Evolutionary conservation across 225 moss, liverwort and hornwort genomes (phyloP).

Genomic region (Physcomitrellopsis africana): DNA sequence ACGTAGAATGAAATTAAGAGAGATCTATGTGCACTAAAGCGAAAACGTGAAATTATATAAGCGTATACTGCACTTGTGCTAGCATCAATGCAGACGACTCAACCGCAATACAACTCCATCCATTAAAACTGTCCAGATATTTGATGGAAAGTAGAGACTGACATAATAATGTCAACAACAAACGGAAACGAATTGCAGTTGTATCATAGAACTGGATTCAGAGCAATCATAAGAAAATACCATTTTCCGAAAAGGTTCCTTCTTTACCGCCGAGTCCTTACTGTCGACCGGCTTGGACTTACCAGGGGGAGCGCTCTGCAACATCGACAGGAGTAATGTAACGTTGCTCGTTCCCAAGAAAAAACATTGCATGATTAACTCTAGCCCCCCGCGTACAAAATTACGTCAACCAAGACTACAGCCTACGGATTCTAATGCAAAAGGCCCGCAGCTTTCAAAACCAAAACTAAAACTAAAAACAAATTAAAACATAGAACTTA

Average conservation of each 20-base stretch:
- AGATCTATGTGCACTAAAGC: not conserved
- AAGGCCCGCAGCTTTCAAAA: too few species aligned
- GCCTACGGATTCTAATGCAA: too few species aligned
- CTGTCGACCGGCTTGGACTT: constrained; percentile 12
- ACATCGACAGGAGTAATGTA: not conserved
- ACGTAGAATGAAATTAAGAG: not conserved
- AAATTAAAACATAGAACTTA: not conserved
- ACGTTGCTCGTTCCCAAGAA: too few species aligned
- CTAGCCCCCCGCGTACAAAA: not conserved
- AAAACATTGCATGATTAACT: too few species aligned
- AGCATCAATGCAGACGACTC: too few species aligned
- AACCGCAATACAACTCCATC: too few species aligned
- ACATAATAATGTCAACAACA: not conserved
- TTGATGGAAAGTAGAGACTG: not conserved
- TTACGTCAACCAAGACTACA: not conserved
- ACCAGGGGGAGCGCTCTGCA: constrained; percentile 23
- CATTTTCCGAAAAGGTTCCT: constrained; percentile 31
- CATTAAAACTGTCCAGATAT: not conserved
- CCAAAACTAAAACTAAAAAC: too few species aligned
- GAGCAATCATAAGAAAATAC: constrained; percentile 4
- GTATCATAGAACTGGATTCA: not conserved
- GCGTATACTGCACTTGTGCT: too few species aligned
- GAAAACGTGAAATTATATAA: too few species aligned
- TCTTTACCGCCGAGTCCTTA: constrained; percentile 15
- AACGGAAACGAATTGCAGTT: not conserved